Base-by-base conservation (phyloP, 1,284 basidiomycete genomes). In the Tilletia setariae region DNA sequence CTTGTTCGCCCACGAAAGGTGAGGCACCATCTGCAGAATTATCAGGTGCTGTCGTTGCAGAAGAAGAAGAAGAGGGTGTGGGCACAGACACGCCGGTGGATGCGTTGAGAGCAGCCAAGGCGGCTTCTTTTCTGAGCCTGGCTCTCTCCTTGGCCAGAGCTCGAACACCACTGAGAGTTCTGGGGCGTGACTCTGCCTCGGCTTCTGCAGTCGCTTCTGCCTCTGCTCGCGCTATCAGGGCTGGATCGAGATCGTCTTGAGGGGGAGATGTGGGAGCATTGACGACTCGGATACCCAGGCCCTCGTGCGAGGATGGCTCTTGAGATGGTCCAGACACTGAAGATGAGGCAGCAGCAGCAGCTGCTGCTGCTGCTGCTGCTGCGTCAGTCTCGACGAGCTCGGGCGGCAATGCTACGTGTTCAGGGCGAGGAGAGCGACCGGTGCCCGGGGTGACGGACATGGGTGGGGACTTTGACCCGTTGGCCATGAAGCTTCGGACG, bases 101-200 rank as follows among this genome's bases (percentile, higher is more conserved):
- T 6, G 56, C 56, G 32, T 61, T 61, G 56, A 61, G 28, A 40
- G 56, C 56, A 21, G 56, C 56, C 13, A 61, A 30, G 16, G 56
- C 56, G 32, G 56, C 56, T 30, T 61, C 56, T 15, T 61, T 61
- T 25, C 56, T 28, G 19, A 61, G 28, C 13, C 56, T 25, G 32
- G 56, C 56, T 9, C 56, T 25, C n/a, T 61, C 56, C 56, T 61
- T 61, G 2, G 56, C 56, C 25, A 61, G 56, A 16, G 56, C 56
- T 35, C 56, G 23, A 13, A 61, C 56, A 21, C 28, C 56, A 30
- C 56, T 61, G 30, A 61, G 32, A 30, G 56, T 61, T 25, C 56
- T 25, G 9, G 56, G 56, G 9, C 56, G 25, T 21, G 56, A 32
- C 28, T 61, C 56, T 16, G 56, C 56, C 30, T 61, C 56, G 7